Conservation (phyloP, 2,329 filamentous ascomycete genomes). For the Onygena corvina region DNA sequence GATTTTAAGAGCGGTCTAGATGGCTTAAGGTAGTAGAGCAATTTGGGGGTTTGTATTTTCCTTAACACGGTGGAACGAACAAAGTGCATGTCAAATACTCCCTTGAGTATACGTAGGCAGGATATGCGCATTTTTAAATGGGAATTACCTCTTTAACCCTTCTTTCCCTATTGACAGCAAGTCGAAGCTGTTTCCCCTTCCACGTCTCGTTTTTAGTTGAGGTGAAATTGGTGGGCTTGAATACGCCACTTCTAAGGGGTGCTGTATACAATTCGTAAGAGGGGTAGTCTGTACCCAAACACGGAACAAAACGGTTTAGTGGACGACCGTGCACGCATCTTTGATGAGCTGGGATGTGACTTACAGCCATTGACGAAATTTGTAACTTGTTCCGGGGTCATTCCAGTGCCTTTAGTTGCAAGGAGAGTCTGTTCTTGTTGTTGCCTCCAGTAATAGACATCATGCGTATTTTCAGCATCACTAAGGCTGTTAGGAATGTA, state of each 20-base stretch:
- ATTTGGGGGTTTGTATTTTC: not conserved
- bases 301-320: slow-evolving; percentile 2
- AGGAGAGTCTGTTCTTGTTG: slow-evolving; percentile 67
- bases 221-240: slow-evolving; percentile 25
- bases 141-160: slow-evolving; percentile 33
- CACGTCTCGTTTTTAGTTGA: slow-evolving; percentile 23
- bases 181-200: slow-evolving; percentile 46
- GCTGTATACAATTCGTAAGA: slow-evolving; percentile 59
- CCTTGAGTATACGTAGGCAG: no score
- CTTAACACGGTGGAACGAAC: no score
- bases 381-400: slow-evolving; percentile 69
- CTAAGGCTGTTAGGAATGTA: slow-evolving; percentile 20
- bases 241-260: slow-evolving; percentile 46
- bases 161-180: slow-evolving; percentile 50
- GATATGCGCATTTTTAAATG: not conserved
- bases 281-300: slow-evolving; percentile 46
- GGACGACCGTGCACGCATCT: not conserved
- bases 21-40: not conserved
- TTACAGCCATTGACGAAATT: slow-evolving; percentile 59
- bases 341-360: slow-evolving; percentile 17
- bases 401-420: slow-evolving; percentile 55
- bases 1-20: not conserved
- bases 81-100: no score
- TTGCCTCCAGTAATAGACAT: slow-evolving; percentile 73
- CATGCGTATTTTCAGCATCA: slow-evolving; percentile 59